Evolutionary conservation across 1,284 basidiomycete genomes (phyloP), one percentile per base, ranked within the genome.

Genomic region (Fomes fomentarius): DNA sequence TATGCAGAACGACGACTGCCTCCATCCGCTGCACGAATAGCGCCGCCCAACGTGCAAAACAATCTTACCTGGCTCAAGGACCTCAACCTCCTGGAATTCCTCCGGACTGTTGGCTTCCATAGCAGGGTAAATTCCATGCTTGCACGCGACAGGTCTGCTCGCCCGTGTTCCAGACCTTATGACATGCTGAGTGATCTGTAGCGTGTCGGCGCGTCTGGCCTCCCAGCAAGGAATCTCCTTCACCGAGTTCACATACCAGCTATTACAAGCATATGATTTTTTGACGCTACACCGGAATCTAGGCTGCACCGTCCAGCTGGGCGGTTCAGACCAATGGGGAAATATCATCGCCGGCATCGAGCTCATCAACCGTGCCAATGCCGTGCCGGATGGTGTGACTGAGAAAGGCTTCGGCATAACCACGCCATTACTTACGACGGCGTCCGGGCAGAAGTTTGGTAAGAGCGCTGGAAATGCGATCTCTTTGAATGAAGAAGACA

Each of bases 301-400:
- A 46, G 76, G 76, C 0, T 98, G 96, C 71, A 85, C 85, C 1
- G 81, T 98, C 40, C 97, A 99, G 72, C 74, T 99, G 38, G 97
- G 97, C 43, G 97, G 97, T 3, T 94, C 92, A 0, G 97, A 99
- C 71, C 97, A 99, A 71, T 96, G 96, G 88, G 96, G 97, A n/a
- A 99, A 99, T 69, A 98, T 99, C 59, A 76, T 94, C 19, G 91
- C 93, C 8, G 96, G 96, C 4, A 80, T 97, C 30, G 94, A 98
- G 53, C 80, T 98, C 40, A 95, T 98, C 63, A 82, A 83, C 51
- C 83, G 85, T 9, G 68, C 79, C 41, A 57, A 62, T 46, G 64
- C 68, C 19, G 35, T 54, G 10, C 39, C 68, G 6, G 63, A 64
- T 4, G 58, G 53, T 30, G 47, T 52, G 15, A 64, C 65, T 7